Evolutionary conservation across 805 yeast genomes (phyloP).

Genomic region (Saturnispora besseyi): DNA sequence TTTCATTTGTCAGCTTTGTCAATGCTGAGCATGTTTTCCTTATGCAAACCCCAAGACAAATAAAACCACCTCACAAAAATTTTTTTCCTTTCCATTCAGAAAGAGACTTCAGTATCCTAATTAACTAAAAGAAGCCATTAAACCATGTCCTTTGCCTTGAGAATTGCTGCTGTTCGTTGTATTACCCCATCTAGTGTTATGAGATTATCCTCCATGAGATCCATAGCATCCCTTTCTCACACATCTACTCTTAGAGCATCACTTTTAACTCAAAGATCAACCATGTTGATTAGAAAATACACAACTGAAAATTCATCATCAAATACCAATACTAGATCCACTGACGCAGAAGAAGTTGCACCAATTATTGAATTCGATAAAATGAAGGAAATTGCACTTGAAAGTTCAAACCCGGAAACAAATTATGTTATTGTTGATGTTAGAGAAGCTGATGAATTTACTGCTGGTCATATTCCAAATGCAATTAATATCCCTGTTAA

Average conservation of each 20-base stretch:
- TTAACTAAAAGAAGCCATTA: not conserved
- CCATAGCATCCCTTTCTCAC: not conserved
- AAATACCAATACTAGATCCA: not conserved
- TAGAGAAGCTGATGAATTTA: slow-evolving; percentile 77
- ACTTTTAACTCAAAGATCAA: not conserved
- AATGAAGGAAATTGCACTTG: slow-evolving; percentile 35
- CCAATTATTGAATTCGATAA: slow-evolving; percentile 23
- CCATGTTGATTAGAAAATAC: not conserved
- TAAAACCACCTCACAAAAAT: too few relatives aligned
- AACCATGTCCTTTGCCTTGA: not conserved
- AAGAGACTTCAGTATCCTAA: too few relatives aligned
- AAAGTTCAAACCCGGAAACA: slow-evolving; percentile 27
- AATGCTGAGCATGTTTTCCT: too few relatives aligned
- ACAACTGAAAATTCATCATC: not conserved
- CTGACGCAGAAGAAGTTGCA: slow-evolving; percentile 16
- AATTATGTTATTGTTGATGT: slow-evolving; percentile 69
- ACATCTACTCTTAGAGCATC: not conserved
- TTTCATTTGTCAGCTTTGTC: too few relatives aligned
- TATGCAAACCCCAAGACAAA: too few relatives aligned
- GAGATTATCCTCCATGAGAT: not conserved
- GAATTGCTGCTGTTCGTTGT: not conserved
- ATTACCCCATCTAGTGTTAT: not conserved
- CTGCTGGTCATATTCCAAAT: slow-evolving; percentile 70
- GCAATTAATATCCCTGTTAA: slow-evolving; percentile 85
- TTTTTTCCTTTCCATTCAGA: too few relatives aligned